phyloP scores from a whole-genome alignment of 805 yeast species.

The Yarrowia alimentaria region DNA sequence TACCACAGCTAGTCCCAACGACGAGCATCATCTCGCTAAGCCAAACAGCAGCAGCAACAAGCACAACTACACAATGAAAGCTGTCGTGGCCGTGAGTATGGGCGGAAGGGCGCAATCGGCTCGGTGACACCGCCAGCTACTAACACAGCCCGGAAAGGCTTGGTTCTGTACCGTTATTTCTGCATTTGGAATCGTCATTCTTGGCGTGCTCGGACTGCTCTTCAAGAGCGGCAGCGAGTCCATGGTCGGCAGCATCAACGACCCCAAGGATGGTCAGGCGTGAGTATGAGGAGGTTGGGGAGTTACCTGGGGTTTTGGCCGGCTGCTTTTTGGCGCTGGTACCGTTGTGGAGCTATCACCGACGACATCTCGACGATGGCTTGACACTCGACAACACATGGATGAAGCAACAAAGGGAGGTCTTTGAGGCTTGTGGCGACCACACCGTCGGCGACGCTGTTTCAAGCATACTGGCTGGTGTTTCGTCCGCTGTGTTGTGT shows the following conservation, averaged over 20 bases:
- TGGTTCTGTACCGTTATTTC: slow-evolving; percentile 94
- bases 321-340: not conserved
- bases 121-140: not conserved
- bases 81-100: slow-evolving; percentile 27
- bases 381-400: too few relatives aligned
- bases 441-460: too few relatives aligned
- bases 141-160: slow-evolving; percentile 68
- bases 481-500: too few relatives aligned
- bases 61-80: slow-evolving; percentile 23
- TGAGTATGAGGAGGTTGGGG: slow-evolving; percentile 37
- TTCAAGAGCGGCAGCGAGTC: slow-evolving; percentile 82
- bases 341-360: too few relatives aligned
- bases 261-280: slow-evolving; percentile 92
- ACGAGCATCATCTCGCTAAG: too few relatives aligned
- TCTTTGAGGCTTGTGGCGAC: too few relatives aligned
- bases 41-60: slow-evolving; percentile 18
- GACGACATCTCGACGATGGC: too few relatives aligned
- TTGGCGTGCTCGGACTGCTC: slow-evolving; percentile 78
- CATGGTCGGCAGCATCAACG: slow-evolving; percentile 86
- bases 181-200: slow-evolving; percentile 85
- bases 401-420: too few relatives aligned
- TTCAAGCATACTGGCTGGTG: too few relatives aligned
- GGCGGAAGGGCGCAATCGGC: not conserved
- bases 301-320: too few relatives aligned
- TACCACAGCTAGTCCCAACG: too few relatives aligned